Conservation (phyloP, 352 stramenopile species). For the Phytophthora macrochlamydospora region DNA sequence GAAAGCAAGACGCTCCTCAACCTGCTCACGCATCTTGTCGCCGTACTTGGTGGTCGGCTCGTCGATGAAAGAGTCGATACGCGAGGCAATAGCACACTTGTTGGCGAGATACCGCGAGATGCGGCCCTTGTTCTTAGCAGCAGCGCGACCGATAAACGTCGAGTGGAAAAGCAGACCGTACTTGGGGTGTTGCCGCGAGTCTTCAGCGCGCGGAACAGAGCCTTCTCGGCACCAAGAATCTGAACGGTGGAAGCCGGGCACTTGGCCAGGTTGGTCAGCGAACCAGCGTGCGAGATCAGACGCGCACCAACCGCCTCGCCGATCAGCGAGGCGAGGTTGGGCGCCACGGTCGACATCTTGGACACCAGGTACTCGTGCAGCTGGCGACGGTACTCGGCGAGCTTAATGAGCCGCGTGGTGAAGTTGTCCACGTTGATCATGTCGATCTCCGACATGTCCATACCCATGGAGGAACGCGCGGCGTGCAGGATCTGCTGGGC, state of each 20-base stretch:
- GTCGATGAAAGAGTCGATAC: slow-evolving; percentile 99
- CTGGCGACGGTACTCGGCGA: slow-evolving; percentile 98
- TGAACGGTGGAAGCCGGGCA: slow-evolving; percentile 99
- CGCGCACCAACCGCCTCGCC: slow-evolving; percentile 98
- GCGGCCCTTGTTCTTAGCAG: slow-evolving; percentile 99
- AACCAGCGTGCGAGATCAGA: slow-evolving; percentile 99
- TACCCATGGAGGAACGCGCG: slow-evolving; percentile 97
- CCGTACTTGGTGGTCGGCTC: slow-evolving; percentile 96
- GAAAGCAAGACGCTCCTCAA: slow-evolving; percentile 99
- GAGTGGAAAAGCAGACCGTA: slow-evolving; percentile 99
- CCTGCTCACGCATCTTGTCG: slow-evolving; percentile 98
- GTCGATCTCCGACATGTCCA: slow-evolving; percentile 99
- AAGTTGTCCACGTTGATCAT: slow-evolving; percentile 99
- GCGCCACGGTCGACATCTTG: slow-evolving; percentile 99
- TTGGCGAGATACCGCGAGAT: slow-evolving; percentile 99
- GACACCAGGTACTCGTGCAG: slow-evolving; percentile 94
- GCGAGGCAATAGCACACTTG: slow-evolving; percentile 99
- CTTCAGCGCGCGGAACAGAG: slow-evolving; percentile 99
- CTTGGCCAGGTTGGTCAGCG: slow-evolving; percentile 99
- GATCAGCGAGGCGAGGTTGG: slow-evolving; percentile 98
- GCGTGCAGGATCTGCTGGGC: slow-evolving; percentile 95
- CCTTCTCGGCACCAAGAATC: slow-evolving; percentile 99
- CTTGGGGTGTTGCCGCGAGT: slow-evolving; percentile 99
- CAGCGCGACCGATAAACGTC: slow-evolving; percentile 99
- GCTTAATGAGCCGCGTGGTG: slow-evolving; percentile 97